Evolutionary conservation across 768 basidiomycete genomes (phyloP).

Genomic region (Rhodotorula taiwanensis): DNA sequence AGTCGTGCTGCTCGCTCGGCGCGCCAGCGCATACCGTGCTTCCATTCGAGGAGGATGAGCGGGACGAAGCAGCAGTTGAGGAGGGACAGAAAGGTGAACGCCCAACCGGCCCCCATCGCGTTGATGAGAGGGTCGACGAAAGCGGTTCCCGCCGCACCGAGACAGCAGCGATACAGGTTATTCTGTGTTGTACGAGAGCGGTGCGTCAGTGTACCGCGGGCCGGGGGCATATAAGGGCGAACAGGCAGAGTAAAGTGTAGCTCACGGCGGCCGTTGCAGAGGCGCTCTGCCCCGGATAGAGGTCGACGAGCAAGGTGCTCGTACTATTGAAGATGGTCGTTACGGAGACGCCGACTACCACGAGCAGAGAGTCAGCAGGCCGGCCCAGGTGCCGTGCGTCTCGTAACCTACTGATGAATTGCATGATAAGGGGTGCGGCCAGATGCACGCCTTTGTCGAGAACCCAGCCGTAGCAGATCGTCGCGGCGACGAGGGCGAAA

Average conservation of each 20-base stretch:
- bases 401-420: slow-evolving; percentile 39
- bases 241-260: slow-evolving; percentile 34
- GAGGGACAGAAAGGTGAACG: slow-evolving; percentile 27
- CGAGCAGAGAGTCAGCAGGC: rapidly evolving
- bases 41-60: slow-evolving; percentile 27
- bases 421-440: slow-evolving; percentile 41
- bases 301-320: slow-evolving; percentile 41
- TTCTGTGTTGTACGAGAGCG: not conserved
- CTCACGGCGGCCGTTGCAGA: slow-evolving; percentile 18
- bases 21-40: slow-evolving; percentile 22
- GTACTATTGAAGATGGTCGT: slow-evolving; percentile 32
- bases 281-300: slow-evolving; percentile 41
- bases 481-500: slow-evolving; percentile 18
- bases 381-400: no score
- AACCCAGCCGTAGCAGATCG: slow-evolving; percentile 42
- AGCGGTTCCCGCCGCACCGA: slow-evolving; percentile 23
- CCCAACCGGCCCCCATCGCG: slow-evolving; percentile 25
- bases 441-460: slow-evolving; percentile 38
- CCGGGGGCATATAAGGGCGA: slow-evolving; percentile 45
- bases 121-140: slow-evolving; percentile 31
- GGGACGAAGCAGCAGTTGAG: slow-evolving; percentile 21
- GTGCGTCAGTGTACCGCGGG: not conserved
- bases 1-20: slow-evolving; percentile 3
- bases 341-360: slow-evolving; percentile 28
- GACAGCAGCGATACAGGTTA: slow-evolving; percentile 37